Percentiles rank a stretch among this genome's conserved stretches.
Conservation (phyloP, 2,329 filamentous ascomycete genomes). For the Alternaria novae-zelandiae region DNA sequence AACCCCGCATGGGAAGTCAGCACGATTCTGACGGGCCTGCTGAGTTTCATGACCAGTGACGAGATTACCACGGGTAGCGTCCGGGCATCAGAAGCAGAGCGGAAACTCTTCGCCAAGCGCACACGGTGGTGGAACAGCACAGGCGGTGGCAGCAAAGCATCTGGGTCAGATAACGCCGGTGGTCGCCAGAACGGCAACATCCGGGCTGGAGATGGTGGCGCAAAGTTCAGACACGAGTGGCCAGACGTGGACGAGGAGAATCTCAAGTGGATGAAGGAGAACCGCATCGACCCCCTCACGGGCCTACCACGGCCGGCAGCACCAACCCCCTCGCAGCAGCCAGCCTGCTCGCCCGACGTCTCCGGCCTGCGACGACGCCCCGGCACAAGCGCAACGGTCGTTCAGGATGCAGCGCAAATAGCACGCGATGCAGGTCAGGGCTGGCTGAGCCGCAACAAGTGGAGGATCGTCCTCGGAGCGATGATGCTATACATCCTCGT, state of each 20-base stretch:
- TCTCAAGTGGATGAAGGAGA: constrained; percentile 86
- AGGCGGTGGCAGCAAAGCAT: constrained; percentile 75
- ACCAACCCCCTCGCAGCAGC: constrained; percentile 42
- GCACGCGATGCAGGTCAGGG: constrained; percentile 78
- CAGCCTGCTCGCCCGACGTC: constrained; percentile 67
- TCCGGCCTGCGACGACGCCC: constrained; percentile 70
- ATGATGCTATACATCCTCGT: constrained; percentile 86
- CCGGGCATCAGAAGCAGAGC: constrained; percentile 76
- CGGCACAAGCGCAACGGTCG: constrained; percentile 66
- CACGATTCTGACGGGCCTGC: constrained; percentile 90
- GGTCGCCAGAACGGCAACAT: constrained; percentile 67
- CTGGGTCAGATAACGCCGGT: constrained; percentile 46
- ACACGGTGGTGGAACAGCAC: constrained; percentile 98
- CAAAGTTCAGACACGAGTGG: constrained; percentile 90
- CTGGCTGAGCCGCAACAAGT: constrained; percentile 82
- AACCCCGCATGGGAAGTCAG: constrained; percentile 98
- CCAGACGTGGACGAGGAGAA: constrained; percentile 88
- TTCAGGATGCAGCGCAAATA: constrained; percentile 78
- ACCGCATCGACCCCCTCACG: constrained; percentile 77
- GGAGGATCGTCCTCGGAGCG: constrained; percentile 71
- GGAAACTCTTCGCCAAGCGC: constrained; percentile 75
- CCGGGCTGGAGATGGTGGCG: constrained; percentile 89
- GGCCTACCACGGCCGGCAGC: constrained; percentile 69
- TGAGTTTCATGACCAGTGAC: constrained; percentile 98
- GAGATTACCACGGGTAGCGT: constrained; percentile 98